Base-by-base conservation (phyloP, 768 basidiomycete genomes). In the Gymnopilus dilepis region DNA sequence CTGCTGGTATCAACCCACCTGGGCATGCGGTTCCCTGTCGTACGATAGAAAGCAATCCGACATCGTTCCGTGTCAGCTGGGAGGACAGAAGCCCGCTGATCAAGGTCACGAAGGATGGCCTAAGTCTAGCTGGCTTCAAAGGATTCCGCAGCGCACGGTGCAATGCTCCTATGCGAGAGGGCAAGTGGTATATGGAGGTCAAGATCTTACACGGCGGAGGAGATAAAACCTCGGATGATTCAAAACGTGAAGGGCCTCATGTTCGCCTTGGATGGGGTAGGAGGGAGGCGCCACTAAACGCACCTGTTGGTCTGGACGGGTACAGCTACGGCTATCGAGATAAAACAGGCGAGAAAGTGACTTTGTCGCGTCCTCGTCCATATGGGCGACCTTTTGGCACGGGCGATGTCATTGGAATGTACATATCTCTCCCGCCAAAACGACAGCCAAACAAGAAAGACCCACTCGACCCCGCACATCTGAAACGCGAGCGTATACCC, bases 131-230 rank as follows among this genome's bases (percentile, higher is more conserved):
- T 1, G 94, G 96, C 6, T 90, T 91, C 70, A 92, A 91, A 54
- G 97, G 97, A 4, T 99, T 95, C 73, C 80, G 97, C 24, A 94
- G 92, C 67, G 95, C 90, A 3, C 85, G 97, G 22, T 90, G 89
- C 60, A 99, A 97, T 73, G 89, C 93, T 1, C 92, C 94, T 0
- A 83, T 99, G 21, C 82, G 94, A 22, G 88, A 95, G 67, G 97
- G 97, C 5, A 85, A 83, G 12, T 99, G 95, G 95, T 99, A 95
- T 73, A 86, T 95, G 82, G 97, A 99, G 78, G 86, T 97, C 48
- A 86, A 85, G 71, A 82, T 99, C 65, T 78, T 90, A 21, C 83
- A 85, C 42, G 90, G 91, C 0, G 91, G 91, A 2, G 91, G 89
- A 1, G 89, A 87, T 56, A 78, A 75, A 60, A 70, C 71, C 30